Base-by-base conservation (phyloP, 768 basidiomycete species). In the Rhizopogon roseolus region DNA sequence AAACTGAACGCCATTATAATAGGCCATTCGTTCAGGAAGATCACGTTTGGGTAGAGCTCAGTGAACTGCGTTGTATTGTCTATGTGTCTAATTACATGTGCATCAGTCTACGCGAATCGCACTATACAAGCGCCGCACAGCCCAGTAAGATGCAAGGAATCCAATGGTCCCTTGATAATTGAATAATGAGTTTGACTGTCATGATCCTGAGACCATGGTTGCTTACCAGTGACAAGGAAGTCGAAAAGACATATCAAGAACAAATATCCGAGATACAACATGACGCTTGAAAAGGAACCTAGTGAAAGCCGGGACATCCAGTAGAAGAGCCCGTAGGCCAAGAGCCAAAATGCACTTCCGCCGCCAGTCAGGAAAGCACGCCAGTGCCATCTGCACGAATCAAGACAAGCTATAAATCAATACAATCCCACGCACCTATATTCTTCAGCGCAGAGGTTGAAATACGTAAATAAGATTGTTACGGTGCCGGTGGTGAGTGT, bases 401-500 rank as follows among this genome's bases (percentile, higher is more conserved):
- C 29, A 10, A 42, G 11, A 50, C 48, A 52, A 19, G 16, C 22
- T n/a, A 19, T 2, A 53, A 41, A 41, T 16, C 3, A 52, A 38
- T 16, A 45, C 19, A n/a, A 19, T 14, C 41, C 8, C 13, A 65
- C 78, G 53, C 51, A 90, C 88, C 91, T 76, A 67, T 97, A 98
- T 62, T 98, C 94, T 68, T 98, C 96, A 6, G 93, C 89, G 57
- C 95, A 98, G 14, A 98, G 79, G 49, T 84, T 77, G 71, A 98
- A 97, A 71, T 98, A 94, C 4, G 86, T 86, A 68, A 90, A 90
- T 14, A 91, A 77, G 57, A 98, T 91, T 5, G 91, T 83, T 39
- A 94, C 89, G 0, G 95, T 96, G 4, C 93, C 95, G 0, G 93
- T 88, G 14, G 93, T 97, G 29, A 98, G 73, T 46, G 79, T 79